Conservation (phyloP, 1,139 yeast genomes). For the Yamadazyma oceani region DNA sequence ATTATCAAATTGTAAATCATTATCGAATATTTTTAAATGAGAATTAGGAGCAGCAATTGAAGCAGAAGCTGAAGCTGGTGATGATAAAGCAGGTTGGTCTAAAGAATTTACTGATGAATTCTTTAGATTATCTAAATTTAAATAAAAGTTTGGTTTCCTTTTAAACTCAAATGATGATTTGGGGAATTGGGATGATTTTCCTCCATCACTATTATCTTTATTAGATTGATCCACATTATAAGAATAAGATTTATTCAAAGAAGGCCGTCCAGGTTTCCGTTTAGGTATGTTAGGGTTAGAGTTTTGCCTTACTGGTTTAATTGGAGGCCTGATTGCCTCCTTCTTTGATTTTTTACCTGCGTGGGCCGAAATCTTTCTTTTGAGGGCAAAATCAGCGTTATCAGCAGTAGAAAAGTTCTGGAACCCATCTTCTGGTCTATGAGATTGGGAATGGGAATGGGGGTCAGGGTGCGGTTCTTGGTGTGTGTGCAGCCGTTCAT, state of each 20-base stretch:
- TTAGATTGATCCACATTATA: constrained; percentile 7
- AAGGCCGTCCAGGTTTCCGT: constrained; percentile 13
- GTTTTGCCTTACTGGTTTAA: constrained; percentile 17
- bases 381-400: not conserved
- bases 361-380: constrained; percentile 1
- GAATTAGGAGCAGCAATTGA: constrained; percentile 1
- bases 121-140: constrained; percentile 15
- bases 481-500: too few species aligned
- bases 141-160: constrained; percentile 17
- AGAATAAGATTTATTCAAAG: constrained; percentile 15
- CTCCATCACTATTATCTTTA: not conserved
- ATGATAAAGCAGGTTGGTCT: constrained; percentile 2
- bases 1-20: constrained; percentile 15
- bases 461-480: too few species aligned
- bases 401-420: too few species aligned
- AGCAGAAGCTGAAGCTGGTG: not conserved
- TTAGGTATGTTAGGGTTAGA: constrained; percentile 14
- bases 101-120: constrained; percentile 10
- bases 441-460: too few species aligned
- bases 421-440: too few species aligned
- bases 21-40: constrained; percentile 12
- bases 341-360: constrained; percentile 5
- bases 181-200: constrained; percentile 1
- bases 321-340: constrained; percentile 13
- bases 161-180: constrained; percentile 11